These are phyloP conservation scores for Thelonectria blattea DNA, from an alignment of 2,329 filamentous ascomycete genomes.

Conservation along the genomic window DNA sequence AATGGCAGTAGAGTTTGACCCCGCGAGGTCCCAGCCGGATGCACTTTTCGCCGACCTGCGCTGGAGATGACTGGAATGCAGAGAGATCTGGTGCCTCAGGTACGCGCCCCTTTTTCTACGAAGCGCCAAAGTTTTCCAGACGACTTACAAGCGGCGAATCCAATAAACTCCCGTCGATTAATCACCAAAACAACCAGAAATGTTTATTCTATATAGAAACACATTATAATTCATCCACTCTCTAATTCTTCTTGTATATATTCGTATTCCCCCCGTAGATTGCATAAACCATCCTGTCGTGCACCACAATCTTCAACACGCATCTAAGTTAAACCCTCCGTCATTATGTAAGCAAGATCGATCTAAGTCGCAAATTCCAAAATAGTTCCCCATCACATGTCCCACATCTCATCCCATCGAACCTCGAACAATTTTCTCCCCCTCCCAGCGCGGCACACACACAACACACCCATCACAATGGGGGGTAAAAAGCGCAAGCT, in stretches of 20 bases:
- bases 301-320: too few relatives aligned
- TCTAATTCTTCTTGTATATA: too few relatives aligned
- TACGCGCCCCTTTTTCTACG: background rate
- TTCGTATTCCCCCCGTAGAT: too few relatives aligned
- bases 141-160: background rate
- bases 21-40: too few relatives aligned
- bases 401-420: background rate
- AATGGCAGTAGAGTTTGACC: too few relatives aligned
- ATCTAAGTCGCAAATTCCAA: background rate
- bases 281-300: too few relatives aligned
- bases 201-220: background rate
- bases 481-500: conserved; percentile 54
- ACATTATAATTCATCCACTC: background rate
- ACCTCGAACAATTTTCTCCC: background rate
- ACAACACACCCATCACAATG: conserved; percentile 41
- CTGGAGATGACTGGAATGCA: background rate
- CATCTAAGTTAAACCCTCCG: too few relatives aligned
- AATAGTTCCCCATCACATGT: conserved; percentile 1
- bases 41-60: too few relatives aligned
- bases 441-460: background rate
- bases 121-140: background rate
- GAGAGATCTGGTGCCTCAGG: background rate
- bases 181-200: background rate
- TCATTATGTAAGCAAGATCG: conserved; percentile 11
- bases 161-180: too few relatives aligned